These are phyloP conservation scores for Talaromyces liani DNA, from an alignment of 495 filamentous ascomycete genomes.

Conservation along the genomic window DNA sequence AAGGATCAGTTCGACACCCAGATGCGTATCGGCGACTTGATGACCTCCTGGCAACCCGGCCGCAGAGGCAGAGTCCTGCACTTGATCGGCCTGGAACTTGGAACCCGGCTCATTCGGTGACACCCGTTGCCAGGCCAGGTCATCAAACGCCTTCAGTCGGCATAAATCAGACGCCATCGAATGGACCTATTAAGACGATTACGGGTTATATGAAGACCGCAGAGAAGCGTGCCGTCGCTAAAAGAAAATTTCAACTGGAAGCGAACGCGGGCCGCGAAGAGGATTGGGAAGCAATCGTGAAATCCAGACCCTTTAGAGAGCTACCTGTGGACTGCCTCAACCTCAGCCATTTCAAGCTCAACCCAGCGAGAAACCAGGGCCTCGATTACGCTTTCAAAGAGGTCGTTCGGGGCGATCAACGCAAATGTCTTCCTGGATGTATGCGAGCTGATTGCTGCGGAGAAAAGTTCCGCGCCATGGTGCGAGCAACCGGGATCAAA, in stretches of 20 bases:
- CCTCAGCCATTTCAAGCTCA: conserved; percentile 75
- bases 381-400: conserved; percentile 66
- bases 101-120: background rate
- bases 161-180: background rate
- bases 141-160: background rate
- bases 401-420: conserved; percentile 65
- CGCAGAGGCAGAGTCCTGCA: conserved; percentile 1
- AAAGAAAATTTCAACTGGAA: background rate
- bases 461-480: conserved; percentile 58
- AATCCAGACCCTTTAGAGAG: conserved; percentile 37
- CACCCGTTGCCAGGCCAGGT: background rate
- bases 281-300: conserved; percentile 1
- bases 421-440: conserved; percentile 75
- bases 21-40: conserved; percentile 5
- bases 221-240: background rate
- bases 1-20: background rate
- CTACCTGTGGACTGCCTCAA: conserved; percentile 44
- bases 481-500: conserved; percentile 31
- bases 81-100: background rate
- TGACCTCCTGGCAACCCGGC: background rate
- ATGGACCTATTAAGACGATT: background rate
- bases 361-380: conserved; percentile 65
- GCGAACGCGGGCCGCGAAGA: background rate
- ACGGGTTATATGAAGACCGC: background rate
- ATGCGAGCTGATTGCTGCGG: conserved; percentile 72